Evolutionary conservation across 768 basidiomycete species (phyloP), one percentile per base, ranked within the genome.

Genomic region (Tubosaeta sp.): DNA sequence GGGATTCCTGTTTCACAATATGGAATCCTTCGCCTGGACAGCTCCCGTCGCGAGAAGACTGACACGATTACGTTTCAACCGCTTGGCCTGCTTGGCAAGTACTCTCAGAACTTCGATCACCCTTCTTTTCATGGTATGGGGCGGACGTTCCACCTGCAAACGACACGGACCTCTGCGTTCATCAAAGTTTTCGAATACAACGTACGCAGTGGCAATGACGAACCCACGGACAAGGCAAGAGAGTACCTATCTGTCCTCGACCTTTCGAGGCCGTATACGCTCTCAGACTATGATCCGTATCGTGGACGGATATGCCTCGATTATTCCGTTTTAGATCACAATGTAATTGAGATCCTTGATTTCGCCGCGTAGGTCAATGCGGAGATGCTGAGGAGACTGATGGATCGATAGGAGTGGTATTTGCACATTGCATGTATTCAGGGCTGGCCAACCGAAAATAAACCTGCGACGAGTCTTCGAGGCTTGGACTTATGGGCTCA

Each of bases 231-330:
- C 43, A 52, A 39, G 31, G 25, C 44, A 12, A 8, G 30, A 0
- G 46, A 61, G 6, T 53, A 61, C 29, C 43, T 38, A 22, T 48
- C 4, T 9, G 32, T 58, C 22, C 24, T 53, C 4, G 25, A 27
- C 25, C 25, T 27, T 27, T 27, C 25, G 25, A 27, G 8, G 6
- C 41, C 25, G 3, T 46, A 44, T 25, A 19, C 18, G 12, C 22
- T 64, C 12, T 21, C 32, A 27, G 59, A 64, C 44, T 64, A 58
- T 36, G 62, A 63, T 46, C 52, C 59, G 4, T 63, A 64, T 43
- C 47, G 43, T 0, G 62, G 61, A 1, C 52, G 53, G 31, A 32
- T 63, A n/a, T 61, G 56, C 25, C 13, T 64, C 2, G 41, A n/a
- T 25, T 44, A 10, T 21, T 0, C 6, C 9, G 25, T 36, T 46